These are phyloP conservation scores for Helotiales sp. DNA, from an alignment of 2,329 filamentous ascomycete species.

Conservation along the genomic window DNA sequence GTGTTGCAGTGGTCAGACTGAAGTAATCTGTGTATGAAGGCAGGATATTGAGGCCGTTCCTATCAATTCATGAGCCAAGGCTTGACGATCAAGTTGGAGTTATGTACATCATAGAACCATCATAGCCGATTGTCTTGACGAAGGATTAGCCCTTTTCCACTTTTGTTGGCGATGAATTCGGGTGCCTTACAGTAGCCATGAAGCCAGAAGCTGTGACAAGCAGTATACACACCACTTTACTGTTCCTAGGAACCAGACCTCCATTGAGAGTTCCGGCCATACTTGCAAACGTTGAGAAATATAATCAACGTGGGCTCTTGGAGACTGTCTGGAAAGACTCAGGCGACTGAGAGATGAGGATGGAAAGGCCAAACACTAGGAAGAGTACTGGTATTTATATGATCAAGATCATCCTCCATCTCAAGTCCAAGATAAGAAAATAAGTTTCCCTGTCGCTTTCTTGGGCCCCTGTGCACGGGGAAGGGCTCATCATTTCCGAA, in stretches of 20 bases:
- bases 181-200: too few species aligned
- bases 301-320: too few species aligned
- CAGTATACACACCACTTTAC: conserved; percentile 2
- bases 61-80: not conserved
- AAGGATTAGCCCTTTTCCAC: not conserved
- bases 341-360: not conserved
- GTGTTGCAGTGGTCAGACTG: conserved; percentile 49
- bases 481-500: not conserved
- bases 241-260: conserved; percentile 4
- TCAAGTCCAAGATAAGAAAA: not conserved
- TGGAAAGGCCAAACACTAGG: not conserved
- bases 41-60: conserved; percentile 56
- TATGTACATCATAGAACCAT: conserved; percentile 19
- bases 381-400: not conserved
- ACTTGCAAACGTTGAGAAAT: too few species aligned
- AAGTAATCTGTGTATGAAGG: conserved; percentile 58
- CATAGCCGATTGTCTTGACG: conserved; percentile 21
- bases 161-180: not conserved
- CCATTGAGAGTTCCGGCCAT: not conserved
- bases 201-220: conserved; percentile 2
- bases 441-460: not conserved
- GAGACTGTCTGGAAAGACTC: not conserved
- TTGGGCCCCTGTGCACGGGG: not conserved
- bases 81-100: not conserved
- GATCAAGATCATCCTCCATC: not conserved